phyloP scores from a whole-genome alignment of 2,329 filamentous ascomycete genomes.

The Alternaria postmessia region DNA sequence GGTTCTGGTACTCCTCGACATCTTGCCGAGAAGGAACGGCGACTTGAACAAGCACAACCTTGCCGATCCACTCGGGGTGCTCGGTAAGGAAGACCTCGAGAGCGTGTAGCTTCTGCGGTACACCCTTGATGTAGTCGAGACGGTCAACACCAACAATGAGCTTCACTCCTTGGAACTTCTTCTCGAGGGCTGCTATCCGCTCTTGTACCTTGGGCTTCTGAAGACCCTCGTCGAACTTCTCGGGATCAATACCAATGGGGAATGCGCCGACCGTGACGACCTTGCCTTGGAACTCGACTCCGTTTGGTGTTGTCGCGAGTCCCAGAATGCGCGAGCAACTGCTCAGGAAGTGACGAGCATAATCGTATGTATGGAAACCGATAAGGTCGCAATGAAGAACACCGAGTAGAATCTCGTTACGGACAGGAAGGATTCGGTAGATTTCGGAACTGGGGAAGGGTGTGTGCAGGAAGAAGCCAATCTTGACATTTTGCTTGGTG shows the following conservation, averaged over 20 bases:
- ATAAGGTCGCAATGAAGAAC: constrained; percentile 93
- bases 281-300: constrained; percentile 87
- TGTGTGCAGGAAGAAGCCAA: constrained; percentile 97
- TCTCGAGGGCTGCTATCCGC: constrained; percentile 82
- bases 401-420: constrained; percentile 85
- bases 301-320: constrained; percentile 85
- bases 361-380: constrained; percentile 98
- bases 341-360: constrained; percentile 96
- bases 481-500: constrained; percentile 89
- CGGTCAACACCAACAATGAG: constrained; percentile 96
- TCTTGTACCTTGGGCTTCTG: constrained; percentile 86
- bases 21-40: constrained; percentile 94
- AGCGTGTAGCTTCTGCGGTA: constrained; percentile 95
- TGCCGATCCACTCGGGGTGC: constrained; percentile 97
- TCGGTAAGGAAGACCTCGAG: constrained; percentile 96
- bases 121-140: constrained; percentile 98
- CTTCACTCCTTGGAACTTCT: constrained; percentile 95
- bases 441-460: constrained; percentile 97
- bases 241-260: constrained; percentile 96
- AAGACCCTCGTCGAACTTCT: constrained; percentile 91
- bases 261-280: constrained; percentile 93
- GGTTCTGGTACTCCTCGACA: constrained; percentile 97
- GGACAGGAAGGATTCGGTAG: constrained; percentile 91
- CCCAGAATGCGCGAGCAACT: constrained; percentile 92
- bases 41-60: constrained; percentile 94